Evolutionary conservation across 2,329 filamentous ascomycete species (phyloP), one percentile per base, ranked within the genome.

Genomic region (Ramichloridium luteum): DNA sequence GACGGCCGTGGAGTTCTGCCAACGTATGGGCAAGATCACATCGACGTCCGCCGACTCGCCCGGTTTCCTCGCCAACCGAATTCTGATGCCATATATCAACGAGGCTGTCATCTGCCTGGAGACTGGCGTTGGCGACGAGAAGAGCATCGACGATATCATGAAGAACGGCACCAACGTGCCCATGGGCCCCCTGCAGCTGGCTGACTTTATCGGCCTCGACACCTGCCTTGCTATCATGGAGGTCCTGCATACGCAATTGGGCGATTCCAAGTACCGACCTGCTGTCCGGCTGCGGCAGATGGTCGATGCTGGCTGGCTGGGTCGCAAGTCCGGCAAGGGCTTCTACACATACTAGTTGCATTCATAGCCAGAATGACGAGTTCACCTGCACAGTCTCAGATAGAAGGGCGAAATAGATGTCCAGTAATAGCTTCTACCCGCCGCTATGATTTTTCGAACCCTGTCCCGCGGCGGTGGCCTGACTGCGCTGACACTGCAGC

Each of bases 81-180:
- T 98, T 39, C 64, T 98, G 37, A 98, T 98, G 90, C 90, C 90
- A 0, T 98, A 98, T 56, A 94, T 98, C 65, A 98, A 98, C 56
- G 90, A 98, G 62, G 90, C 92, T 6, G 69, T 98, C 46, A 88
- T 93, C 43, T 98, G 90, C 58, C 67, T 98, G 10, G 90, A 98
- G 62, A 94, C 90, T 0, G 82, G 83, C 3, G 76, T 98, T 1
- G 90, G 90, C 12, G 71, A 74, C 42, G 79, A 81, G 46, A 86
- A 96, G 51, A 81, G 88, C 42, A 98, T 98, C 44, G 90, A 98
- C 54, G 77, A 72, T 43, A 98, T 98, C 49, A 98, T 98, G 90
- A 96, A 93, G 72, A 94, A 94, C 48, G 90, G 90, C 28, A 98
- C 90, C 13, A 93, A 93, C 53, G 90, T 98, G 25, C 90, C 90